Evolutionary conservation across 1,284 basidiomycete genomes (phyloP), one percentile per base, ranked within the genome.

Genomic region (Microbotryum intermedium): DNA sequence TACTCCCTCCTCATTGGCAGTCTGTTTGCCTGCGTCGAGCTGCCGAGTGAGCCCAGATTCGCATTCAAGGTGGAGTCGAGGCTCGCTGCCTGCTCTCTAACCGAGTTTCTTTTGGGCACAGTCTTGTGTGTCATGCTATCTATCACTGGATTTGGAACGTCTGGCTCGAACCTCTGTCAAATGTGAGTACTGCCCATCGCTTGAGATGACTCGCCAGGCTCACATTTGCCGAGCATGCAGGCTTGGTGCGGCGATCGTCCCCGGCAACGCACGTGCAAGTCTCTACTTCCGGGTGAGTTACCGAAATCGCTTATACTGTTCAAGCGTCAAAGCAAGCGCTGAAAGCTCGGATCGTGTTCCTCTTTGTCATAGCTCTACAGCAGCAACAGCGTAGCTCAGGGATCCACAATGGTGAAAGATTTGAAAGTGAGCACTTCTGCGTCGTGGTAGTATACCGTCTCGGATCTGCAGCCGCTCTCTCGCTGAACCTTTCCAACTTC

Each of bases 331-430:
- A 10, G 10, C 29, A 10, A 30, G 10, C 5, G 5, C 29, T 30
- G 29, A 6, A 30, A n/a, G 29, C 5, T 30, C 10, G 29, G 10
- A 6, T 30, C 29, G 29, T 30, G 10, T 5, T 10, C 10, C 5
- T 30, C 29, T 30, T 30, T 30, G 6, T 30, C 29, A 30, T 80
- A 79, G 58, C 63, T 81, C 61, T 62, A 80, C 67, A 79, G 80
- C 8, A 79, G 79, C 69, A 83, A 81, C 67, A 82, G 83, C 70
- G 81, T 82, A 51, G 82, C 81, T 62, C 79, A 81, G 70, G 81
- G 81, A 21, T 71, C 83, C 10, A 79, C 77, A 64, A 78, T 82
- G 80, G 61, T 82, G 72, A 73, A 82, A 77, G 80, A 77, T 52
- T 50, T 56, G 26, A 53, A 61, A 47, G 48, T 72, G 57, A 65